Conservation (phyloP, 108 stramenopile genomes). For the Fistulifera solaris region DNA sequence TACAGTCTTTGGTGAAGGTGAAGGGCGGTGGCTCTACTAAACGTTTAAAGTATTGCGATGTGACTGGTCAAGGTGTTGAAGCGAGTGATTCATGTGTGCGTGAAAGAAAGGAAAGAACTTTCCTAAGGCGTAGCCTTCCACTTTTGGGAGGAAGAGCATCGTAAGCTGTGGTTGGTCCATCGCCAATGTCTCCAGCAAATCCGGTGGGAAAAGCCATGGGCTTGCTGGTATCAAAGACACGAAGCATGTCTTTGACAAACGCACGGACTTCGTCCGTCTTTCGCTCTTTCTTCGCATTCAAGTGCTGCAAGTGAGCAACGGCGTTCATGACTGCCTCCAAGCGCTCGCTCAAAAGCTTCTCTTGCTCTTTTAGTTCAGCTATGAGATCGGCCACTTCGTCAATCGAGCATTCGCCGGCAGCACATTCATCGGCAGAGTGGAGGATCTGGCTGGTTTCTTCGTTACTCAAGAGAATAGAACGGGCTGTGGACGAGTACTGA, state of each 20-base stretch:
- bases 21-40: too few species aligned
- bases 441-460: conserved; percentile 50
- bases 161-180: conserved; percentile 64
- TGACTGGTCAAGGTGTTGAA: too few species aligned
- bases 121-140: too few species aligned
- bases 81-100: too few species aligned
- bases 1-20: too few species aligned
- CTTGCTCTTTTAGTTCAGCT: conserved; percentile 38
- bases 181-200: conserved; percentile 52
- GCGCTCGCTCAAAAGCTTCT: conserved; percentile 36
- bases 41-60: too few species aligned
- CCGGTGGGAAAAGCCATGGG: conserved; percentile 19
- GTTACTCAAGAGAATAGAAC: conserved; percentile 42
- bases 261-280: conserved; percentile 57
- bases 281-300: conserved; percentile 47
- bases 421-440: conserved; percentile 39
- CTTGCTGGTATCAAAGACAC: conserved; percentile 39
- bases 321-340: conserved; percentile 45
- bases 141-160: conserved; percentile 68
- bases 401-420: conserved; percentile 55
- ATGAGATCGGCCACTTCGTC: conserved; percentile 67
- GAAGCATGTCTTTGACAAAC: conserved; percentile 67
- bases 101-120: too few species aligned
- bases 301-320: conserved; percentile 50
- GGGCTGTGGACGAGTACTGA: conserved; percentile 31